These are phyloP conservation scores for Pholiota molesta DNA, from an alignment of 768 basidiomycete genomes.

Conservation along the genomic window DNA sequence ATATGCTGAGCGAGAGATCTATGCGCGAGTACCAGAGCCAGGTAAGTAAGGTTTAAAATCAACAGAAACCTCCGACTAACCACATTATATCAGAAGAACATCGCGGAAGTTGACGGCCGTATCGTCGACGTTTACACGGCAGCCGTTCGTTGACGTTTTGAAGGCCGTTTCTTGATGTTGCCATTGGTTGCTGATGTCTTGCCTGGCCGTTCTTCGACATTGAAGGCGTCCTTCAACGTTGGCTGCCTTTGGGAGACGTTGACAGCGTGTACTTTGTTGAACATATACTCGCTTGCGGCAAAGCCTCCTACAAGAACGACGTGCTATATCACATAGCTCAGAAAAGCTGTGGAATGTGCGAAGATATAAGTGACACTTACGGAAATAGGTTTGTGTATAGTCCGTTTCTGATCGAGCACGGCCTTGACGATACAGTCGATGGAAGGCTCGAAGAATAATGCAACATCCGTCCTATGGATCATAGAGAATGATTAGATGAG, in stretches of 20 bases:
- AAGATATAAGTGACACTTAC: constrained; percentile 10
- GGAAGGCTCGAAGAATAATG: constrained; percentile 18
- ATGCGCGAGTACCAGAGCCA: constrained; percentile 40
- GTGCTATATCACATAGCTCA: constrained; percentile 7
- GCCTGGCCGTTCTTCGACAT: too few relatives aligned
- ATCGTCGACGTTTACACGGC: too few relatives aligned
- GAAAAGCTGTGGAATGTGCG: background rate
- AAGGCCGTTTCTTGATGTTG: too few relatives aligned
- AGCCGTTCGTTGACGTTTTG: too few relatives aligned
- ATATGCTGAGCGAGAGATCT: constrained; percentile 46
- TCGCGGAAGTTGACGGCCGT: constrained; percentile 63
- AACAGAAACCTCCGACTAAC: background rate
- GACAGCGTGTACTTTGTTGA: constrained; percentile 7
- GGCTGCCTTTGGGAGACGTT: too few relatives aligned
- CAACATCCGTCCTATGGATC: constrained; percentile 31
- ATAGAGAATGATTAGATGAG: background rate
- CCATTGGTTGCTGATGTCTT: too few relatives aligned
- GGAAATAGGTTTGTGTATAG: constrained; percentile 2
- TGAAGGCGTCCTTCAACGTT: too few relatives aligned
- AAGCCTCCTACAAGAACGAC: constrained; percentile 24
- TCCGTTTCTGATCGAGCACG: constrained; percentile 10
- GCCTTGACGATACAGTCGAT: constrained; percentile 18
- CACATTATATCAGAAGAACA: constrained; percentile 44
- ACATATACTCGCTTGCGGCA: constrained; percentile 21
- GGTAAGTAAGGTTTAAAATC: constrained; percentile 32